Base-by-base conservation (phyloP, 768 basidiomycete species). In the Lactifluus subvellereus region DNA sequence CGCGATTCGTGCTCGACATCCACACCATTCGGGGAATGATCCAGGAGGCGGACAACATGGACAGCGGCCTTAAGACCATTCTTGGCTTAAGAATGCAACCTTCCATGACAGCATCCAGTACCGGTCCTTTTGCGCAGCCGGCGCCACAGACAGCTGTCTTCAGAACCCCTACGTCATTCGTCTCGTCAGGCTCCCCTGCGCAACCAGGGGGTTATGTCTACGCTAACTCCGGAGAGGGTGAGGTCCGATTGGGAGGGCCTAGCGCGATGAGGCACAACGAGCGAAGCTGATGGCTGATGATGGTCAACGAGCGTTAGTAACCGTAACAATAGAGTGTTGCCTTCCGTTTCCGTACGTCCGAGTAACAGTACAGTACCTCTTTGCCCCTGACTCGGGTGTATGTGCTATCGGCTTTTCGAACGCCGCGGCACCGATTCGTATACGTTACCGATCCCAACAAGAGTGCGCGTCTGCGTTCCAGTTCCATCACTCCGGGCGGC, bases 241-340 rank as follows among this genome's bases (percentile, higher is more conserved):
- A 88, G 85, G 78, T 83, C 80, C 32, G 86, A 91, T 59, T 88
- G 83, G 83, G 86, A 88, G 49, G 80, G 81, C 7, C 77, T 80
- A 9, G 27, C 75, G 79, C 14, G 83, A 76, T 63, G 75, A 77
- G 59, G 74, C 20, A 6, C 16, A 20, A 45, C 43, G 43, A 13
- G 47, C 7, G 35, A 49, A n/a, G 57, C 47, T 57, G 43, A 45
- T 9, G 9, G 45, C 20, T 18, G 18, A 47, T 57, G 43, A 45
- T 9, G 9, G 45, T 47, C 8, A 20, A 47, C 10, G 7, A 20
- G 45, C 16, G 9, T 45, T 47, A 20, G 45, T 47, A 47, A 20
- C 45, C 20, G 45, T 47, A 11, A 20, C 45, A n/a, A 47, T 27
- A 27, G 27, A 27, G 27, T 27, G 27, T 2, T 27, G 27, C 27